Evolutionary conservation across 2,329 filamentous ascomycete genomes (phyloP).

Genomic region (Geosmithia putterillii): DNA sequence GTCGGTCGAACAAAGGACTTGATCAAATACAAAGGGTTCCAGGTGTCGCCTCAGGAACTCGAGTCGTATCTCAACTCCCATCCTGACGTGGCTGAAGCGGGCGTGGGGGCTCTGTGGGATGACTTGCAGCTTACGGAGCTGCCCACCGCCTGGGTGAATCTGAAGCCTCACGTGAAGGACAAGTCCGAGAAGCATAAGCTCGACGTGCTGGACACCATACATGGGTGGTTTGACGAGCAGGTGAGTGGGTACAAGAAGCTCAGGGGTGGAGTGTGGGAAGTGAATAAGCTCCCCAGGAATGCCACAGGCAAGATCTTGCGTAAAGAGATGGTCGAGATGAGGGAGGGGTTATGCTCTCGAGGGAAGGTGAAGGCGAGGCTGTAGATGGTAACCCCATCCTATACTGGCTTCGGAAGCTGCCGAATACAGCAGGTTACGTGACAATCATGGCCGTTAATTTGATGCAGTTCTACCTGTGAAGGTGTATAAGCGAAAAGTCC

Average conservation of each 20-base stretch:
- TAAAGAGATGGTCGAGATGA: constrained; percentile 17
- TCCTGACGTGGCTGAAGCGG: constrained; percentile 20
- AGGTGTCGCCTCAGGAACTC: constrained; percentile 23
- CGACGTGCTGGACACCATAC: constrained; percentile 15
- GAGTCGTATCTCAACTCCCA: constrained; percentile 22
- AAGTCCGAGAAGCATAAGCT: constrained; percentile 4
- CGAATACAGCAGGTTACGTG: too few relatives aligned
- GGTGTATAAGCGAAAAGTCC: too few relatives aligned
- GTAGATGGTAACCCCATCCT: too few relatives aligned
- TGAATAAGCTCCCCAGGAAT: constrained; percentile 19
- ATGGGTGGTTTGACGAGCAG: constrained; percentile 16
- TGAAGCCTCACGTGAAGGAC: constrained; percentile 10
- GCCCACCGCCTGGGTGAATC: constrained; percentile 23
- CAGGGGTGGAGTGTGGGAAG: constrained; percentile 21
- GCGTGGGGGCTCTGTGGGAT: constrained; percentile 21
- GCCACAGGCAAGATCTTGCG: constrained; percentile 23
- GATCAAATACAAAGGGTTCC: constrained; percentile 29
- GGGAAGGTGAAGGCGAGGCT: constrained; percentile 1
- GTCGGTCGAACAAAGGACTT: constrained; percentile 26
- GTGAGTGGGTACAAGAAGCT: constrained; percentile 29
- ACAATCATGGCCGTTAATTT: too few relatives aligned
- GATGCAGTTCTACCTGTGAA: too few relatives aligned
- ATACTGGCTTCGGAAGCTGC: too few relatives aligned
- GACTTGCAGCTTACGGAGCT: constrained; percentile 23
- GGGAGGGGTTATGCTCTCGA: constrained; percentile 15